Base-by-base conservation (phyloP, 495 filamentous ascomycete species). In the Articulospora tetracladia region DNA sequence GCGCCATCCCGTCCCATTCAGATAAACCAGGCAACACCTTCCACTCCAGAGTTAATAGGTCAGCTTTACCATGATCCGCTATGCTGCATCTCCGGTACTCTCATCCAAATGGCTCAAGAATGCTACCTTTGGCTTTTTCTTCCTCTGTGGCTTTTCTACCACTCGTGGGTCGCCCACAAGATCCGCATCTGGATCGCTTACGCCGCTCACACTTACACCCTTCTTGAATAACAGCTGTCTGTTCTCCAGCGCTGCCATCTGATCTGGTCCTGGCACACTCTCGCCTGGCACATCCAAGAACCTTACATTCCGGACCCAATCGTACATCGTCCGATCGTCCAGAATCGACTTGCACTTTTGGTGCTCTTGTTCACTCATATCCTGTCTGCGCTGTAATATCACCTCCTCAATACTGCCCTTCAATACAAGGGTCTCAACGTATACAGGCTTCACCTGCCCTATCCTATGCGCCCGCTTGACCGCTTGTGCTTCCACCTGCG, bases 381-480 rank as follows among this genome's bases (percentile, higher is more conserved):
- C 77, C 50, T 86, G 83, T 17, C 88, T 73, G 4, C 92, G 81
- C 39, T 85, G 74, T 0, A 94, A 75, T 72, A 98, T 94, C 22
- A 85, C 82, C 69, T 97, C 92, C 64, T 98, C 93, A 1, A 97
- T 78, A 3, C 90, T 96, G 39, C 84, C 87, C 47, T 81, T 77
- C n/a, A 94, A 70, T 0, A 93, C 89, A 0, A 98, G 77, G 0
- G 92, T 98, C 72, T 97, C 91, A 8, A 96, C 93, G 10, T 83
- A 84, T 0, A 97, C 94, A 0, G 87, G 84, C 57, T 80, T 83
- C 11, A 82, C 84, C 68, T 97, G 93, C 1, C 91, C 90, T 62
- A 98, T 96, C 26, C 93, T 80, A 61, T 96, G 88, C 0, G 90
- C 91, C 65, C 93, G 87, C 63, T 93, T 96, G 63, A 97, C 89